phyloP scores from a whole-genome alignment of 2,329 filamentous ascomycete species.

The Fusarium tupiense region DNA sequence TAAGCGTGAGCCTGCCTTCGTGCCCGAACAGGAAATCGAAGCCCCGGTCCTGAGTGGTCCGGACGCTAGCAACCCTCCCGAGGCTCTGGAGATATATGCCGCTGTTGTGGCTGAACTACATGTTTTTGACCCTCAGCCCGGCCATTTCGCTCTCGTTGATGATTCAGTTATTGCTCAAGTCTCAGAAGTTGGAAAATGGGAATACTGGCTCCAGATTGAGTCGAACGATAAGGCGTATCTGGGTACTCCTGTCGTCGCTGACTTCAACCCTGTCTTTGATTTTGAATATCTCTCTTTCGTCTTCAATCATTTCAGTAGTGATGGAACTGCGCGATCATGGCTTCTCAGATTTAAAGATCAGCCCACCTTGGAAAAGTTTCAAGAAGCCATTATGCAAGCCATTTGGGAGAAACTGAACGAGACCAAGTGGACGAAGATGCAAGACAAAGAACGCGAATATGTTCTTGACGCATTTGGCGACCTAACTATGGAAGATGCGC shows the following conservation, averaged over 20 bases:
- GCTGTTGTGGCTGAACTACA: constrained; percentile 87
- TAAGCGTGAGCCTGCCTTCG: constrained; percentile 54
- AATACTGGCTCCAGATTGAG: constrained; percentile 93
- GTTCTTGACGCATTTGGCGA: constrained; percentile 96
- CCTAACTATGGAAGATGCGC: constrained; percentile 85
- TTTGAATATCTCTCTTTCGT: constrained; percentile 99
- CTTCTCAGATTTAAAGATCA: constrained; percentile 91
- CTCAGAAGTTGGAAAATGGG: constrained; percentile 87
- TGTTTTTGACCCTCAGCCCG: constrained; percentile 88
- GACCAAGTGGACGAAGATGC: constrained; percentile 91
- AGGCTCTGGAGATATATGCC: constrained; percentile 76
- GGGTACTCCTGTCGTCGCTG: constrained; percentile 83
- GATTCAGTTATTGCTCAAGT: constrained; percentile 79
- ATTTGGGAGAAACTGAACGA: constrained; percentile 97
- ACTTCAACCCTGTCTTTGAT: constrained; percentile 98
- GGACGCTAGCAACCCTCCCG: constrained; percentile 61
- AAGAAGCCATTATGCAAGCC: constrained; percentile 93
- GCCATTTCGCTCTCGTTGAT: constrained; percentile 86
- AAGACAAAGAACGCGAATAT: constrained; percentile 92
- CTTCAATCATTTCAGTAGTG: constrained; percentile 93
- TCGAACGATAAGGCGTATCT: constrained; percentile 84
- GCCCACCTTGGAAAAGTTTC: constrained; percentile 82
- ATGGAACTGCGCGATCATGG: constrained; percentile 95
- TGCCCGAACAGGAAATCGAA: constrained; percentile 48
- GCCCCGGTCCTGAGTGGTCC: constrained; percentile 35